Percentiles rank a stretch among this genome's conserved stretches.
These are phyloP conservation scores for Calycina herbarum DNA, from an alignment of 2,329 filamentous ascomycete genomes.

Conservation along the genomic window DNA sequence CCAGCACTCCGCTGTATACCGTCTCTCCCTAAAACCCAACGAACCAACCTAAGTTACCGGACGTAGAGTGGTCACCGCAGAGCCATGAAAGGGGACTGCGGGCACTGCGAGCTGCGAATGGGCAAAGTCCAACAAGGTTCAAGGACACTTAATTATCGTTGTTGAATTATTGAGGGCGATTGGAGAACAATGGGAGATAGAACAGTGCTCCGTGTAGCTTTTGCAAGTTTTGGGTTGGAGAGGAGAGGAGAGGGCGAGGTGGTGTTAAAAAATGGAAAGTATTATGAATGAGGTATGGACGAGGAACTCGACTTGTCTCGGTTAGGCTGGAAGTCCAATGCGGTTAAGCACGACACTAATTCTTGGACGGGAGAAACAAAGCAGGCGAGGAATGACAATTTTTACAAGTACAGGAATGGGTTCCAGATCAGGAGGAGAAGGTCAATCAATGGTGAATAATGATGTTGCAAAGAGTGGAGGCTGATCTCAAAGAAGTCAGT, in stretches of 20 bases:
- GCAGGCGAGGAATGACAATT: conserved; percentile 19
- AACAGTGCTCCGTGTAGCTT: not conserved
- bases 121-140: conserved; percentile 12
- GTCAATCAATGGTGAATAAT: conserved; percentile 16
- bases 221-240: not conserved
- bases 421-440: conserved; percentile 24
- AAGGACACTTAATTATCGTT: not conserved
- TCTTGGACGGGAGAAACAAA: conserved; percentile 9
- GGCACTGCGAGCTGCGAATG: conserved; percentile 22
- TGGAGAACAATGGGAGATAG: not conserved
- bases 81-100: conserved; percentile 29
- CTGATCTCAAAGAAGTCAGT: conserved; percentile 36
- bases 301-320: conserved; percentile 9
- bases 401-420: conserved; percentile 17
- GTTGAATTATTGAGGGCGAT: not conserved
- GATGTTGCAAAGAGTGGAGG: conserved; percentile 31
- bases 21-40: conserved; percentile 18
- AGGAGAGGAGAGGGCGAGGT: not conserved
- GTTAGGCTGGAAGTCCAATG: conserved; percentile 11
- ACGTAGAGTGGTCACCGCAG: conserved; percentile 20
- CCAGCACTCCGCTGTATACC: conserved; percentile 20
- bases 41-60: conserved; percentile 21
- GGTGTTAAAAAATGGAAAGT: not conserved
- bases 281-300: conserved; percentile 3
- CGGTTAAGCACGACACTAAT: conserved; percentile 8